Evolutionary conservation across 306 rosid genomes (phyloP).

Genomic region (Pachyrhizus erosus): DNA sequence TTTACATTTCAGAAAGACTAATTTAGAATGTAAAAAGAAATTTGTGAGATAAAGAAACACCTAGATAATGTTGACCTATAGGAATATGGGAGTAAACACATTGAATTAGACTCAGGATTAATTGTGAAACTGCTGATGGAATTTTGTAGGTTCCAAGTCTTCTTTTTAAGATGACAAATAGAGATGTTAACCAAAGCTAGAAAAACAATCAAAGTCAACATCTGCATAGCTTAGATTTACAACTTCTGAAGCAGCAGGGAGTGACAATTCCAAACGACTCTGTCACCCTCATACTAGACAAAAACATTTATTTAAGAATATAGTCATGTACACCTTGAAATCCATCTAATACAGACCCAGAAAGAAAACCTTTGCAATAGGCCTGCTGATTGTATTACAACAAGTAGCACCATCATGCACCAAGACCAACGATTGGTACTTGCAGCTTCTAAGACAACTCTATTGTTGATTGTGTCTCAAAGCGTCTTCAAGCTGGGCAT

Average conservation of each 20-base stretch:
- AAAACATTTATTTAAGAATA: conserved; percentile 13
- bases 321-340: conserved; percentile 8
- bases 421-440: neutral
- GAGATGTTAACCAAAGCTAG: conserved; percentile 16
- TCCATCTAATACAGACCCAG: conserved; percentile 18
- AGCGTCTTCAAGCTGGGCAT: conserved; percentile 69
- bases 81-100: neutral
- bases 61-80: neutral
- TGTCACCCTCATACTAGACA: neutral
- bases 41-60: too few relatives aligned
- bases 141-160: neutral
- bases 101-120: neutral
- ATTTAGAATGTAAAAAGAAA: too few relatives aligned
- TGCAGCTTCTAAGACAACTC: conserved; percentile 22
- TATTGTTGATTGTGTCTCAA: conserved; percentile 57
- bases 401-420: conserved; percentile 21
- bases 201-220: conserved; percentile 3
- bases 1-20: too few relatives aligned
- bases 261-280: conserved; percentile 12
- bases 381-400: conserved; percentile 3
- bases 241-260: neutral
- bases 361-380: conserved; percentile 13
- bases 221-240: neutral
- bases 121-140: neutral
- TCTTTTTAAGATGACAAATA: neutral